Evolutionary conservation across 352 stramenopile species (phyloP).

Genomic region (Phytophthora palmivora): DNA sequence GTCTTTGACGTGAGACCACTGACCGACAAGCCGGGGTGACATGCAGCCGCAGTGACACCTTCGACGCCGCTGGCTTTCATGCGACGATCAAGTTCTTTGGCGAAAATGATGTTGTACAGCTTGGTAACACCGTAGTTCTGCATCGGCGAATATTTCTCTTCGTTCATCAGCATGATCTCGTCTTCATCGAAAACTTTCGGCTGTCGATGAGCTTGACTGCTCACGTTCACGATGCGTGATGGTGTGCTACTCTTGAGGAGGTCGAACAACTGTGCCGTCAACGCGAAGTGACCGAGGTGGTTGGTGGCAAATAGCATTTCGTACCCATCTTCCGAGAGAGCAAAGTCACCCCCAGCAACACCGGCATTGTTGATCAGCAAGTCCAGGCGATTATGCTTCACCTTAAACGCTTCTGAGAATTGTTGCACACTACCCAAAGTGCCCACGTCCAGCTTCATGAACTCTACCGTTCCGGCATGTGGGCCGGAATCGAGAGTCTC

Average conservation of each 20-base stretch:
- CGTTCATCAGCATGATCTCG: slow-evolving; percentile 15
- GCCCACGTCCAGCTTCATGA: slow-evolving; percentile 51
- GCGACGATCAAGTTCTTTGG: slow-evolving; percentile 48
- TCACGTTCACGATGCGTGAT: slow-evolving; percentile 49
- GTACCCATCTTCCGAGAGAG: slow-evolving; percentile 35
- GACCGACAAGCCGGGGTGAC: neutral
- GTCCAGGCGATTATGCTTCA: slow-evolving; percentile 38
- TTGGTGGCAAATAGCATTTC: slow-evolving; percentile 71
- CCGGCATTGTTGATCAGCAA: slow-evolving; percentile 69
- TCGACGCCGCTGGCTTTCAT: slow-evolving; percentile 23
- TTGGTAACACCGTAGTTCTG: no score
- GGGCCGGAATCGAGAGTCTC: slow-evolving; percentile 1
- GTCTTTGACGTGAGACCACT: no score
- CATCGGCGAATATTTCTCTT: no score
- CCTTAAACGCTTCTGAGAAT: slow-evolving; percentile 39
- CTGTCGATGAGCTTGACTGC: slow-evolving; percentile 40
- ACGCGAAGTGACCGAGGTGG: slow-evolving; percentile 60
- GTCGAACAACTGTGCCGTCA: slow-evolving; percentile 53
- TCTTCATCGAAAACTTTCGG: slow-evolving; percentile 18
- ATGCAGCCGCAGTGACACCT: slow-evolving; percentile 18
- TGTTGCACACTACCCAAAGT: slow-evolving; percentile 39
- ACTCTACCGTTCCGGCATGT: slow-evolving; percentile 35
- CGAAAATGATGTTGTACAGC: slow-evolving; percentile 39
- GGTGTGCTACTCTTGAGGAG: slow-evolving; percentile 31
- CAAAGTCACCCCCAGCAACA: slow-evolving; percentile 22